Base-by-base conservation (phyloP, 371 early-diverging fungal genomes). In the Fennellomyces sp. region DNA sequence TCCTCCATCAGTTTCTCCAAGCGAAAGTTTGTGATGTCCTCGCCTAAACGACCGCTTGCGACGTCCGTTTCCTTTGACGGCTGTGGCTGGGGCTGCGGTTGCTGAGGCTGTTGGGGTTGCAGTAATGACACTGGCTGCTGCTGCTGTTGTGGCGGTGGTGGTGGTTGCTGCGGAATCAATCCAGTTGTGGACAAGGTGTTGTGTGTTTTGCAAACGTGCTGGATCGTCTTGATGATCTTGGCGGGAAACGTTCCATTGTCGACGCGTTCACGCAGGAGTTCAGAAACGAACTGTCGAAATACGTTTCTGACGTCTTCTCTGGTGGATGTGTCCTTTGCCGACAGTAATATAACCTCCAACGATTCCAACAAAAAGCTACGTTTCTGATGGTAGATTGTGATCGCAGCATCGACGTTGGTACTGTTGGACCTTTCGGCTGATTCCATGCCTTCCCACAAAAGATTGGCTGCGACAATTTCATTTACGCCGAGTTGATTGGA, bases 401-500 rank as follows among this genome's bases (percentile, higher is more conserved):
- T 83, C 0, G 94, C 90, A 0, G 87, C 82, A 54, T 92, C 91
- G 19, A 67, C 35, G 2, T 58, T n/a, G 6, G 41, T 61, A 27
- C 61, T 58, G 27, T 52, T 61, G 26, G 50, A 19, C 27, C 59
- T 62, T 45, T 50, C 38, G 4, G 77, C 68, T 30, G 78, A 75
- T 10, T 76, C 64, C 30, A 84, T 70, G 0, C 88, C 94, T 58
- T 82, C 63, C 56, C 87, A 83, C 39, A 94, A 74, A 5, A 95
- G 72, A 1, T 88, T 76, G 1, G 93, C 84, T 10, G 95, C 94
- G 4, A 84, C 68, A 61, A 86, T 74, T 68, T 95, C 95, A 68
- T 91, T 88, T 47, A 95, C 80, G 23, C 87, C 80, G 38, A 96
- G 81, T 58, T 92, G 85, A 70, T 94, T 91, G 2, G 93, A 90